Conservation (phyloP, 176 grass and related monocot genomes). For the Paspalum vaginatum region DNA sequence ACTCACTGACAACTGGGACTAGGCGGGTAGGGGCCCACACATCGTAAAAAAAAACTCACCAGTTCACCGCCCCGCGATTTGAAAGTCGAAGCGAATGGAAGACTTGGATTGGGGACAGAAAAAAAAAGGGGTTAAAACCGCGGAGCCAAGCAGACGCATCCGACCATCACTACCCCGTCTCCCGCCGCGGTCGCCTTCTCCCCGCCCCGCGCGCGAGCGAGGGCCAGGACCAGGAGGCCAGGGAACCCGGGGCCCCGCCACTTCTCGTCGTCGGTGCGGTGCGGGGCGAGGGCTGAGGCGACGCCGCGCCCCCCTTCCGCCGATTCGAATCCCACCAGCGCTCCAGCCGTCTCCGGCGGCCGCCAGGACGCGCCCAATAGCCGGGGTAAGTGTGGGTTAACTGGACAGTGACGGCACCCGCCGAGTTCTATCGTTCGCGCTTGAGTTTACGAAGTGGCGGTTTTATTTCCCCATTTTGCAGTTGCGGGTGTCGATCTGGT, state of each 20-base stretch:
- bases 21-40: accelerated
- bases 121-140: not conserved
- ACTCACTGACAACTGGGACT: conserved; percentile 21
- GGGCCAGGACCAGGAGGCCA: conserved; percentile 21
- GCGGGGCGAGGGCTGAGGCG: not conserved
- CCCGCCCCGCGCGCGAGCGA: not conserved
- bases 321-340: not conserved
- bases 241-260: not conserved
- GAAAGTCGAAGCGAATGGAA: conserved; percentile 26
- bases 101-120: not conserved
- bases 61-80: conserved; percentile 37
- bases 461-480: not conserved
- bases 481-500: conserved; percentile 21
- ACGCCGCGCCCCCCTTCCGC: not conserved
- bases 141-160: conserved; percentile 32
- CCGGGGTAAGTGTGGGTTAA: conserved; percentile 3
- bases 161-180: not conserved
- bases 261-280: not conserved
- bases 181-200: conserved; percentile 9
- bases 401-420: not conserved
- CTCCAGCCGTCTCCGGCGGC: not conserved
- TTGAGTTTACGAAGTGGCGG: not conserved
- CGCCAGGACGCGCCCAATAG: not conserved
- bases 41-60: not conserved
- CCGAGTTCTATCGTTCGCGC: not conserved